Evolutionary conservation across 2,329 filamentous ascomycete genomes (phyloP), one percentile per base, ranked within the genome.

Genomic region (Pseudocercospora fijiensis): DNA sequence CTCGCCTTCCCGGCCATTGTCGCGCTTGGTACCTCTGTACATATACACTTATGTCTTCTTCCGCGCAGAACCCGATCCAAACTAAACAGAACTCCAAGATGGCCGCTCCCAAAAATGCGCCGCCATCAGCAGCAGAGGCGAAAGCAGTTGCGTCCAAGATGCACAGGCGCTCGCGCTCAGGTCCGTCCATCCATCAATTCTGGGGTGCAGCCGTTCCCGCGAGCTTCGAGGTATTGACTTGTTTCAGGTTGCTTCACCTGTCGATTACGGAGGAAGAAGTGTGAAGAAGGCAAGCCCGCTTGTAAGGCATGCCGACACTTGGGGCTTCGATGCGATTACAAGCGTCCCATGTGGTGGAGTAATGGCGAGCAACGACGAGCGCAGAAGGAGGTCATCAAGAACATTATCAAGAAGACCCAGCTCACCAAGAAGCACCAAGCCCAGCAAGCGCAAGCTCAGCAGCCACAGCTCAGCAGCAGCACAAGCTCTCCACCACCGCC

Each of bases 381-480:
- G 62, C 92, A 97, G 77, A 99, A 98, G 81, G 95, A 98, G 76
- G 82, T 89, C 71, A 96, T 99, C 84, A 99, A 99, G 85, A 89
- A 90, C 79, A 91, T 94, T 78, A 98, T 99, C 83, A 97, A 96
- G 86, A 87, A 89, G 76, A 98, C 95, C 76, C 98, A 98, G 85
- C 84, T 96, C 70, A 88, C 88, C 26, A 94, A 97, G 80, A 96
- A 96, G 86, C 83, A 86, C 37, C 53, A 56, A 56, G 53, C 53
- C 58, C 84, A 87, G 58, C 79, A 84, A 58, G 52, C 68, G 52
- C 71, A 69, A 61, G 60, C 67, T 37, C 64, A 65, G n/a, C 75
- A 79, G 68, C 75, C 78, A 69, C 78, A 80, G 49, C 78, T 81
- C 66, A 79, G 78, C 74, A 77, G 81, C 66, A 79, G 78, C 74